Evolutionary conservation across 441 rosid genomes (phyloP), one percentile per base, ranked within the genome.

Genomic region (Raphanus hybrid): DNA sequence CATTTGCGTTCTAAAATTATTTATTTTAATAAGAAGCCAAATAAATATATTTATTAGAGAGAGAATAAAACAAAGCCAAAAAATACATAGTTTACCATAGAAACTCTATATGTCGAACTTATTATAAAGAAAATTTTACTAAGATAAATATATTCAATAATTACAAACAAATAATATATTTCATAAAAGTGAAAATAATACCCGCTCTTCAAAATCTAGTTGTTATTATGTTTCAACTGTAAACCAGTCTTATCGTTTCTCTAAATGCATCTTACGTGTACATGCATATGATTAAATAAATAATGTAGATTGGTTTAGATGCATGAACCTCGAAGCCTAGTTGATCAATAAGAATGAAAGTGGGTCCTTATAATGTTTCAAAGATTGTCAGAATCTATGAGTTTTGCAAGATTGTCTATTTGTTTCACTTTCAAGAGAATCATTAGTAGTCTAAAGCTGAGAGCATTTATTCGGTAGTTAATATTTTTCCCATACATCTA

Each of bases 291-390:
- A 48, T n/a, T n/a, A n/a, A 52, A 58, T 27, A 35, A 59, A 61
- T 12, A 61, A 69, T 29, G 64, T 34, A 18, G 14, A 29, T 23
- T 2, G 7, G 32, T 14, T 59, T 18, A 16, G 59, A 54, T 77
- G 81, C 81, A 71, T 77, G 81, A 66, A 77, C 73, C 76, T 77
- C 11, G 16, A 57, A 48, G 57, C 63, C 75, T 71, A 77, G 73
- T 77, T 66, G 81, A 41, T 26, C 20, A 10, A 48, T 48, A 23
- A 57, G 43, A 77, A 65, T 77, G 52, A 20, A 14, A 45, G 72
- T 59, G 81, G 81, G 81, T 65, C 81, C 76, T 18, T 11, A 0
- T 12, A 5, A 32, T 71, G 27, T 71, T 65, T 20, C 3, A 6
- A 23, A 77, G 73, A 66, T 77, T 15, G 73, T 45, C 73, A 66